A percentile compares a stretch with the other conserved stretches of the same genome.
Conservation (phyloP, 176 grass and related monocot species). For the Musa acuminata region DNA sequence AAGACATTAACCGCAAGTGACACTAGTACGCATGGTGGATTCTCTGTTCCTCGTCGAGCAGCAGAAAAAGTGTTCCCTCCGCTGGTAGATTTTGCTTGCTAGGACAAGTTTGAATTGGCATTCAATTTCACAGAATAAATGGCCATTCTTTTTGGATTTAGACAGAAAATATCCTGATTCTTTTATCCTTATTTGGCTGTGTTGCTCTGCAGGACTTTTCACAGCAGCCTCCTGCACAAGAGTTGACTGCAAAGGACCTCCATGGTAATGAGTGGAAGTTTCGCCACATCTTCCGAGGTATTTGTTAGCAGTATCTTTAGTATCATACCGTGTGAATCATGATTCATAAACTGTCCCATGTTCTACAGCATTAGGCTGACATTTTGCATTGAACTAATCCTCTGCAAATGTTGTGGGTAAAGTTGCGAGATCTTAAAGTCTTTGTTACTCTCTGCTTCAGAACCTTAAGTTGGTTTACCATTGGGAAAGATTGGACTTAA, state of each 20-base stretch:
- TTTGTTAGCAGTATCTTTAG: conserved; percentile 8
- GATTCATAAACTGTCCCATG: background rate
- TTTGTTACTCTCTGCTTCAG: background rate
- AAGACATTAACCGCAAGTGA: conserved; percentile 98
- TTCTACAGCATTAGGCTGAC: background rate
- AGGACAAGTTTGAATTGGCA: background rate
- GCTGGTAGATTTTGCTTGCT: conserved; percentile 50
- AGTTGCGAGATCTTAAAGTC: background rate
- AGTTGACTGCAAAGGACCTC: conserved; percentile 87
- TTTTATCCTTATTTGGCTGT: conserved; percentile 12
- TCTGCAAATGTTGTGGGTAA: background rate
- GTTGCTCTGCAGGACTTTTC: conserved; percentile 66
- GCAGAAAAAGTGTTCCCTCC: conserved; percentile 99
- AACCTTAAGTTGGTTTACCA: background rate
- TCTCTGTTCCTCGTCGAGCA: conserved; percentile 97
- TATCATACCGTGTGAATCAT: background rate
- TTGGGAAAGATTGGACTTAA: background rate
- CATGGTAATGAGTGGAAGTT: conserved; percentile 99
- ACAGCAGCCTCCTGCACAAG: conserved; percentile 90
- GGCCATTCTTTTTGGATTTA: background rate
- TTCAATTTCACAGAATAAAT: background rate
- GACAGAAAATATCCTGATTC: background rate
- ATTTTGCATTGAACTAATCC: background rate
- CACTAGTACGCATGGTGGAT: conserved; percentile 97
- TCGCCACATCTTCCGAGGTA: conserved; percentile 90